Percentiles rank a stretch among this genome's conserved stretches.
Conservation (phyloP, 257 asterid genomes). For the Echites panduratus region DNA sequence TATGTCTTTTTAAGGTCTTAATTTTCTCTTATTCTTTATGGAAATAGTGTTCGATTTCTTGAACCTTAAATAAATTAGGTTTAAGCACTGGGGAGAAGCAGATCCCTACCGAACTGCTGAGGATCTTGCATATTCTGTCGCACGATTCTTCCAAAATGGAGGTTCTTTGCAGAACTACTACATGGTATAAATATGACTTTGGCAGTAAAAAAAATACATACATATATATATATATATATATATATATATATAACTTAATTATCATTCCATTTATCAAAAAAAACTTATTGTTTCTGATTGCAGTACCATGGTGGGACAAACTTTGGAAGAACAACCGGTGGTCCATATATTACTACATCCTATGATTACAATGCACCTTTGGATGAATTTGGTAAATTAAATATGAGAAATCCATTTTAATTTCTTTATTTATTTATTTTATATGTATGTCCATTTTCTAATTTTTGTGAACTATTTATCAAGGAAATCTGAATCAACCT, state of each 20-base stretch:
- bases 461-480: too few species aligned
- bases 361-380: slow-evolving; percentile 83
- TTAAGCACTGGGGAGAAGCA: slow-evolving; percentile 62
- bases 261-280: too few species aligned
- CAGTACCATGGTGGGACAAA: slow-evolving; percentile 90
- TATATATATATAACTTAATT: too few species aligned
- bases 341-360: slow-evolving; percentile 70
- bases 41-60: too few species aligned
- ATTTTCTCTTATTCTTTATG: too few species aligned
- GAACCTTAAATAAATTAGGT: slow-evolving; percentile 47
- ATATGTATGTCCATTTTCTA: too few species aligned
- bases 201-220: too few species aligned
- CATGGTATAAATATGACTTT: too few species aligned
- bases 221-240: too few species aligned
- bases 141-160: slow-evolving; percentile 63
- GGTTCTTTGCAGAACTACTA: slow-evolving; percentile 75
- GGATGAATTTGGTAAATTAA: slow-evolving; percentile 67
- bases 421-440: too few species aligned
- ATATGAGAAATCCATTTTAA: too few species aligned
- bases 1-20: background rate
- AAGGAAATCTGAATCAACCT: slow-evolving; percentile 58
- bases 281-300: too few species aligned
- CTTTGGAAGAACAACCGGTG: slow-evolving; percentile 73
- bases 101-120: slow-evolving; percentile 63
- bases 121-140: slow-evolving; percentile 71